These are phyloP conservation scores for Alternaria triticina DNA, from an alignment of 2,329 filamentous ascomycete species.

Conservation along the genomic window DNA sequence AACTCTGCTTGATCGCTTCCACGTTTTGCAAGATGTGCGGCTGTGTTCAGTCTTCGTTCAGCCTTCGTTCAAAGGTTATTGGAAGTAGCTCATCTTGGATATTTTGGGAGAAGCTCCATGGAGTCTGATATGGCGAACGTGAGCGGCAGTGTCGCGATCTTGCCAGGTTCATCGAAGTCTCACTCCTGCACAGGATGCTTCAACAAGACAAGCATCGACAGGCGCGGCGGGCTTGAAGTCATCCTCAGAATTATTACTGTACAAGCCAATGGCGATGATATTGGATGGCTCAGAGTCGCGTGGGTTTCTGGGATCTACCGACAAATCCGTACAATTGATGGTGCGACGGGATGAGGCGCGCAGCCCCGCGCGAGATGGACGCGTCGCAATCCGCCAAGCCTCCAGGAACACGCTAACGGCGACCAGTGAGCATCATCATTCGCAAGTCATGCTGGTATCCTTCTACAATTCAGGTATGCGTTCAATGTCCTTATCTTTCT, in stretches of 20 bases:
- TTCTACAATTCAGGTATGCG: background rate
- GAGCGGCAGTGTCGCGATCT: background rate
- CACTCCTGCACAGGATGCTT: background rate
- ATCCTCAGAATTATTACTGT: background rate
- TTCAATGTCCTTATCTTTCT: background rate
- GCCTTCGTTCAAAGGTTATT: background rate
- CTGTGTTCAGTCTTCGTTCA: background rate
- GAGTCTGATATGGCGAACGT: background rate
- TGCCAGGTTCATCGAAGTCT: background rate
- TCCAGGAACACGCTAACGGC: background rate
- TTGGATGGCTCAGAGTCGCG: background rate
- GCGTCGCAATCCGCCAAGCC: background rate
- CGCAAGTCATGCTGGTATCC: background rate
- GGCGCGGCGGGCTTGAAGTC: background rate
- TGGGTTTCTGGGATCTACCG: background rate
- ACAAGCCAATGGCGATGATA: background rate
- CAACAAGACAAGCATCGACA: background rate
- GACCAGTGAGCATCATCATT: background rate
- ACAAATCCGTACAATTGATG: background rate
- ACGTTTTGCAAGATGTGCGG: background rate
- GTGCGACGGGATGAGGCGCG: background rate
- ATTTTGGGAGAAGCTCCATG: background rate
- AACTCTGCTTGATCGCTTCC: background rate
- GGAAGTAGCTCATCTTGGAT: background rate
- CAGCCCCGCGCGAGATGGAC: background rate